A percentile compares a stretch with the other conserved stretches of the same genome.
phyloP scores from a whole-genome alignment of 2,329 filamentous ascomycete genomes.

The Colletotrichum sojae region DNA sequence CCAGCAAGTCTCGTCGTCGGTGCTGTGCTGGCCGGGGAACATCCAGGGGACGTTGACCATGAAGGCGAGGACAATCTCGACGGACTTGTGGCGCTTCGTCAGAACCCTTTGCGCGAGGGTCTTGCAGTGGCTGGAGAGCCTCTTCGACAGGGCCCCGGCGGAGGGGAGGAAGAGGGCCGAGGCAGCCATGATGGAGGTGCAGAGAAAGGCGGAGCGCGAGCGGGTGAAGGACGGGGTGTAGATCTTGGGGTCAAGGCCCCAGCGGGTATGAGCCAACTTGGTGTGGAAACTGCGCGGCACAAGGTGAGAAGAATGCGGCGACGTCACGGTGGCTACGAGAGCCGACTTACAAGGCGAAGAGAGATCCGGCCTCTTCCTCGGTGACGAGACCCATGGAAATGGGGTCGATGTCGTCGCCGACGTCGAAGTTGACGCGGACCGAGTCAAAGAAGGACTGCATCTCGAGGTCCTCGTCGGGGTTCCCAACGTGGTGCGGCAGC shows the following conservation, averaged over 20 bases:
- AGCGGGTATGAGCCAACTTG: constrained; percentile 79
- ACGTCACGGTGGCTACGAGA: not conserved
- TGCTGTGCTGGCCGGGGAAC: constrained; percentile 75
- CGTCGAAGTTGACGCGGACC: constrained; percentile 73
- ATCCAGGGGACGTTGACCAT: constrained; percentile 86
- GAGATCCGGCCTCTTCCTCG: constrained; percentile 72
- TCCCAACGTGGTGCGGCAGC: constrained; percentile 19
- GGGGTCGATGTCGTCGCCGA: constrained; percentile 76
- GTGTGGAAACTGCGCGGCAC: constrained; percentile 71
- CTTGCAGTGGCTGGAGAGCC: constrained; percentile 75
- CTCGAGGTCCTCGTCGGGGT: constrained; percentile 56
- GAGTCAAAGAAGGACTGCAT: constrained; percentile 78
- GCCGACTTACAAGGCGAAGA: constrained; percentile 73
- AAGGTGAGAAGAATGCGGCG: constrained; percentile 27
- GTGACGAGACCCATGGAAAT: constrained; percentile 79
- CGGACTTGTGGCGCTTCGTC: constrained; percentile 73
- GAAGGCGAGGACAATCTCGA: constrained; percentile 81
- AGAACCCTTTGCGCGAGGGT: constrained; percentile 74
- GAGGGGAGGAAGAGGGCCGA: constrained; percentile 77
- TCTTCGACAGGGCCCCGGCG: constrained; percentile 74
- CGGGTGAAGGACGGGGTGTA: constrained; percentile 78
- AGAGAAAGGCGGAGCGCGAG: constrained; percentile 77
- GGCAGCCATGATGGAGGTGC: constrained; percentile 79
- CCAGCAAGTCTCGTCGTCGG: constrained; percentile 80
- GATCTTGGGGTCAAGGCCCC: constrained; percentile 78